A percentile compares a stretch with the other conserved stretches of the same genome.
Evolutionary conservation across 2,329 filamentous ascomycete species (phyloP).

Genomic region (Didymella arachidicola): DNA sequence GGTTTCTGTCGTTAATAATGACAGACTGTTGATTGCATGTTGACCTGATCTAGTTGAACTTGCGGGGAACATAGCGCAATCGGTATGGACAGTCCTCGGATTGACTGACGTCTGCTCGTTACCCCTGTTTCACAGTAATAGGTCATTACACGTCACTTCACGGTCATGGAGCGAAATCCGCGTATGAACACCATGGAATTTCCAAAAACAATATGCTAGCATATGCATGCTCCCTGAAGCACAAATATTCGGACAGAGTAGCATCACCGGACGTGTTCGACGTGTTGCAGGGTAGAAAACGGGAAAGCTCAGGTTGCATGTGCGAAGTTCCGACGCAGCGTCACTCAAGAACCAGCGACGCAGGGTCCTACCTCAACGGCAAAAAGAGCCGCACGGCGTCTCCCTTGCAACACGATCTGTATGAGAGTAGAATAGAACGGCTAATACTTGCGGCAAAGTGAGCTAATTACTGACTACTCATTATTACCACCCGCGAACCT

Average conservation of each 20-base stretch:
- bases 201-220: background rate
- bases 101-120: background rate
- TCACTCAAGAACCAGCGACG: too few species aligned
- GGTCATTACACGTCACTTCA: background rate
- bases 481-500: too few species aligned
- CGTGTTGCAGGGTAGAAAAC: too few species aligned
- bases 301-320: too few species aligned
- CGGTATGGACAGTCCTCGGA: background rate
- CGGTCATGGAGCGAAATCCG: background rate
- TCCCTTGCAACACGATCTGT: too few species aligned
- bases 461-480: too few species aligned
- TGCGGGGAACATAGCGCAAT: background rate
- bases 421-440: too few species aligned
- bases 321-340: too few species aligned
- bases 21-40: background rate
- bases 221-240: background rate
- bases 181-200: background rate
- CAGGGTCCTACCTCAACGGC: too few species aligned
- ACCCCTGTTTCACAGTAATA: background rate
- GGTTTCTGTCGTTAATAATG: background rate
- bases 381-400: too few species aligned
- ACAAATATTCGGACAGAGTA: background rate
- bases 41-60: background rate
- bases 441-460: too few species aligned
- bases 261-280: too few species aligned